Evolutionary conservation across 352 stramenopile species (phyloP), one percentile per base, ranked within the genome.

Genomic region (Globisporangium okanoganense): DNA sequence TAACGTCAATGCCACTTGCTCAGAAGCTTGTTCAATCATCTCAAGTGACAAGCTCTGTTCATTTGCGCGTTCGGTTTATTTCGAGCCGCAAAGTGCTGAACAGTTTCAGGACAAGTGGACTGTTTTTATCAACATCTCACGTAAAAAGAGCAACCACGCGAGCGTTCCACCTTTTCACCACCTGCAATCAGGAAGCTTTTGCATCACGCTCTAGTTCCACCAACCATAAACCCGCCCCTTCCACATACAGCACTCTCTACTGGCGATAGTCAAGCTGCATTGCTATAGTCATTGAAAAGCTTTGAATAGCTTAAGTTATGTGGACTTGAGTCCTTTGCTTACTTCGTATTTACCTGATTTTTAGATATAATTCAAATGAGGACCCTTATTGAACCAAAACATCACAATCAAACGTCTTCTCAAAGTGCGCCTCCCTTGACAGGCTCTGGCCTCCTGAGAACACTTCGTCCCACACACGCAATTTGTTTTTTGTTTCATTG

Each of bases 401-500:
- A n/a, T n/a, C n/a, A n/a, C n/a, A n/a, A n/a, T n/a, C n/a, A n/a
- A n/a, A n/a, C n/a, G n/a, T n/a, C n/a, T n/a, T n/a, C n/a, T n/a
- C n/a, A n/a, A n/a, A n/a, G 52, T 43, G 35, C 52, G 35, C 40
- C 53, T 49, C 24, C 52, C 13, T 20, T 59, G 53, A 59, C 53
- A 50, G 25, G 3, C 43, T 59, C 53, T 47, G 53, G 25, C 27
- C 38, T 59, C 53, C 53, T 59, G 53, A 59, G 53, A 59, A 59
- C 53, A 20, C 53, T 27, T 24, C 14, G 31, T 31, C 9, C 38
- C n/a, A 49, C 24, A 38, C 53, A 50, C 24, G 38, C 53, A 38
- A 40, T 25, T 40, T 16, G n/a, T n/a, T 25, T 52, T 52, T 36
- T 14, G 29, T 49, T 27, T 25, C 43, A 49, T 20, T 12, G 38